phyloP scores from a whole-genome alignment of 2,329 filamentous ascomycete species.

The Penicillium thymicola region DNA sequence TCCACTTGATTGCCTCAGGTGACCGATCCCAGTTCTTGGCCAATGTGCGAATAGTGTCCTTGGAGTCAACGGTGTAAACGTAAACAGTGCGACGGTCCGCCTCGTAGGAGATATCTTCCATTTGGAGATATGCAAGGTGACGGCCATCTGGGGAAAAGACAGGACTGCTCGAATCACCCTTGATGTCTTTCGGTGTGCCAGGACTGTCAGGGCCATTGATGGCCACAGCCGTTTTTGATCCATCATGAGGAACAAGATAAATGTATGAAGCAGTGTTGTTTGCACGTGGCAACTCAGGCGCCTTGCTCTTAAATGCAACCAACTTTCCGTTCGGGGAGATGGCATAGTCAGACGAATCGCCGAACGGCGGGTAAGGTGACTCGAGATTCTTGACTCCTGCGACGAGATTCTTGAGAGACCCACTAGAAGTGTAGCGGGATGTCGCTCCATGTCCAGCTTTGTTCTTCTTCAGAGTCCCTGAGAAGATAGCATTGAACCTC shows the following conservation, averaged over 20 bases:
- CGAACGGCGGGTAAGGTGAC: slow-evolving; percentile 60
- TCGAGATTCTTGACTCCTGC: slow-evolving; percentile 44
- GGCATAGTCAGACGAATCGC: slow-evolving; percentile 77
- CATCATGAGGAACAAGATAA: slow-evolving; percentile 66
- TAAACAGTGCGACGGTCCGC: slow-evolving; percentile 63
- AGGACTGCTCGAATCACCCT: slow-evolving; percentile 61
- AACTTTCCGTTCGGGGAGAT: slow-evolving; percentile 44
- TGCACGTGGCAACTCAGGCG: slow-evolving; percentile 40
- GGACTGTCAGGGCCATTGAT: slow-evolving; percentile 42
- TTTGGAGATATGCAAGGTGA: slow-evolving; percentile 72
- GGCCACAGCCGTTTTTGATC: slow-evolving; percentile 52
- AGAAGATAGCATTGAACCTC: slow-evolving; percentile 70
- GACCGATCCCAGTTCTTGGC: slow-evolving; percentile 52
- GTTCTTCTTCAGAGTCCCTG: slow-evolving; percentile 55
- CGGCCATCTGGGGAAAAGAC: slow-evolving; percentile 71
- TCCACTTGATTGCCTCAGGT: slow-evolving; percentile 51
- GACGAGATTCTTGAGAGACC: slow-evolving; percentile 54
- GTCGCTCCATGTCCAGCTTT: slow-evolving; percentile 35
- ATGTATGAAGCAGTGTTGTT: slow-evolving; percentile 78
- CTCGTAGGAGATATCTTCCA: slow-evolving; percentile 75
- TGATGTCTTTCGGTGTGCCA: slow-evolving; percentile 49
- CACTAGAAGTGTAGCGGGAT: slow-evolving; percentile 41
- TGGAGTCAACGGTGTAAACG: slow-evolving; percentile 35
- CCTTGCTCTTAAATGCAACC: slow-evolving; percentile 45
- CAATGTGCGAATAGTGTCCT: slow-evolving; percentile 37